Evolutionary conservation across 2,329 filamentous ascomycete species (phyloP).

Genomic region (Coniochaeta sp.): DNA sequence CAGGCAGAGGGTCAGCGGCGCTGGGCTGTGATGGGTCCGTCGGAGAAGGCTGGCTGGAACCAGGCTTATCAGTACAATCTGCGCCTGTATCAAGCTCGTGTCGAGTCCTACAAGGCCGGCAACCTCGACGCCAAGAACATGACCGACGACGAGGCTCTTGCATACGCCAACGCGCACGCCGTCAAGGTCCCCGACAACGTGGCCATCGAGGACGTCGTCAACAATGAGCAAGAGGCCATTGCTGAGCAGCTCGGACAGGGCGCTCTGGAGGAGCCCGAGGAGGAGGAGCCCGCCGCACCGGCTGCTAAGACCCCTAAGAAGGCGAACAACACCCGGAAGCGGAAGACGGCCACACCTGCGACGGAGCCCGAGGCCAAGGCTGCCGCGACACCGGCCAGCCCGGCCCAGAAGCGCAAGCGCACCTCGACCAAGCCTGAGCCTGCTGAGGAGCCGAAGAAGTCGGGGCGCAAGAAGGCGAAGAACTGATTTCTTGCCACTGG

Average conservation of each 20-base stretch:
- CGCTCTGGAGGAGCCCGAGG: slow-evolving; percentile 26
- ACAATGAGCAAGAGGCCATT: slow-evolving; percentile 48
- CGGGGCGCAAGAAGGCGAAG: slow-evolving; percentile 50
- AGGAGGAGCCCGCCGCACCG: slow-evolving; percentile 28
- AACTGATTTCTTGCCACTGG: slow-evolving; percentile 4
- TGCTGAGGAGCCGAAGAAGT: slow-evolving; percentile 50
- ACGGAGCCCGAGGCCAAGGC: slow-evolving; percentile 34
- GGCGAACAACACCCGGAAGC: slow-evolving; percentile 41
- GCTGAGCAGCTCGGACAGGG: slow-evolving; percentile 49
- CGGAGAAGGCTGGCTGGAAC: slow-evolving; percentile 65
- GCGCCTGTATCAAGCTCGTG: slow-evolving; percentile 56
- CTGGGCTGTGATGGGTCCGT: slow-evolving; percentile 70
- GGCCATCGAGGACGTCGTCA: slow-evolving; percentile 30
- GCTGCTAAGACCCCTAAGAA: slow-evolving; percentile 53
- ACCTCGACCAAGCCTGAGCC: slow-evolving; percentile 47
- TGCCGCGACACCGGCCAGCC: slow-evolving; percentile 38
- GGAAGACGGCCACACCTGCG: slow-evolving; percentile 43
- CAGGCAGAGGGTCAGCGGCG: slow-evolving; percentile 79
- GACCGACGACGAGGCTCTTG: slow-evolving; percentile 51
- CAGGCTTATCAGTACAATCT: slow-evolving; percentile 61
- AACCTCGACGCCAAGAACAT: slow-evolving; percentile 53
- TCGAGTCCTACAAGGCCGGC: slow-evolving; percentile 56
- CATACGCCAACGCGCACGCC: slow-evolving; percentile 51
- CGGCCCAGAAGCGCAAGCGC: slow-evolving; percentile 57
- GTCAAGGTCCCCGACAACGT: slow-evolving; percentile 46